A percentile compares a stretch with the other conserved stretches of the same genome.
phyloP scores from a whole-genome alignment of 257 asterid genomes.

The Solanum tacnaense region DNA sequence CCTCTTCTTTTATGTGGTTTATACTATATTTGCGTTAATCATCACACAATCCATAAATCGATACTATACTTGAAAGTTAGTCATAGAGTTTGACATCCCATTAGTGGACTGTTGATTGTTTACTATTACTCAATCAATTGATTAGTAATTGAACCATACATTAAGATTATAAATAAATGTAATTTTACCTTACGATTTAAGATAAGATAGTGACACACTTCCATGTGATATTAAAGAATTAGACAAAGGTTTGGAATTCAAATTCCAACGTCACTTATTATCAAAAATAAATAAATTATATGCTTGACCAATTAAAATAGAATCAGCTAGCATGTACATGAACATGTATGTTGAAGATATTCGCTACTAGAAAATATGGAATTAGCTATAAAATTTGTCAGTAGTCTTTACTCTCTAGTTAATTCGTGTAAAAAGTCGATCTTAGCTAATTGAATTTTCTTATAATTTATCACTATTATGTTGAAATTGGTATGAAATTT shows the following conservation, averaged over 20 bases:
- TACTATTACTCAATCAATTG: too few relatives aligned
- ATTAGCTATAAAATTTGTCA: background rate
- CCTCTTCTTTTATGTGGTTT: background rate
- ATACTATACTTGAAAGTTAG: too few relatives aligned
- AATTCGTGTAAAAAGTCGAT: background rate
- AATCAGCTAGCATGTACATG: too few relatives aligned
- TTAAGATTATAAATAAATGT: too few relatives aligned
- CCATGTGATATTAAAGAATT: background rate
- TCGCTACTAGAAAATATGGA: too few relatives aligned
- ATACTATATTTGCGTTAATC: background rate
- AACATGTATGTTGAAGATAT: too few relatives aligned
- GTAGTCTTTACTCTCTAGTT: background rate
- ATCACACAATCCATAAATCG: background rate
- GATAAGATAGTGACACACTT: too few relatives aligned
- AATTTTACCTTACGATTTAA: too few relatives aligned
- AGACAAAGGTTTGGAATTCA: background rate
- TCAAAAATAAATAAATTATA: too few relatives aligned
- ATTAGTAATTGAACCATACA: too few relatives aligned
- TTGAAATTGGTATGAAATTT: too few relatives aligned
- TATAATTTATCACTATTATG: too few relatives aligned
- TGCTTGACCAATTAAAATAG: background rate
- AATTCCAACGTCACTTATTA: background rate
- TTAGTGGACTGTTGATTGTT: background rate
- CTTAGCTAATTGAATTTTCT: background rate
- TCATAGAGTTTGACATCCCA: background rate